These are phyloP conservation scores for Plantago ovata DNA, from an alignment of 257 asterid genomes.

Conservation along the genomic window DNA sequence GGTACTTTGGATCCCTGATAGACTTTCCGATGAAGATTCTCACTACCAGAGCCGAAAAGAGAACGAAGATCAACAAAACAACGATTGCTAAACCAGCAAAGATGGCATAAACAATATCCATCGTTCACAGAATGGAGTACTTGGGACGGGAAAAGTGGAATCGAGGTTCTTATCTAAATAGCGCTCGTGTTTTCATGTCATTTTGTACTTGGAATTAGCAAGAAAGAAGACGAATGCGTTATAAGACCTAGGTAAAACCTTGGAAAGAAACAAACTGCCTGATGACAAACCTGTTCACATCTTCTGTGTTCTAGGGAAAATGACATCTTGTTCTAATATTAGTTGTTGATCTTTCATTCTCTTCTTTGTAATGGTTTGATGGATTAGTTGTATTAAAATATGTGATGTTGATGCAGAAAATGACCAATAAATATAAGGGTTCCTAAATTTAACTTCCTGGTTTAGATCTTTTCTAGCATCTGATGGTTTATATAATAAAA, in stretches of 20 bases:
- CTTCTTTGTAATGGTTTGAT: background rate
- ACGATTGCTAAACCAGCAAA: constrained; percentile 15
- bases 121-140: too few relatives aligned
- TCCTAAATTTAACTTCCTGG: too few relatives aligned
- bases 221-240: background rate
- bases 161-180: background rate
- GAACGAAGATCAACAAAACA: constrained; percentile 17
- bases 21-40: constrained; percentile 47
- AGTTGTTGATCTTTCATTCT: background rate
- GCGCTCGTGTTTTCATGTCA: background rate
- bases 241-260: background rate
- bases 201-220: background rate
- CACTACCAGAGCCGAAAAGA: constrained; percentile 26
- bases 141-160: background rate
- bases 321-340: background rate
- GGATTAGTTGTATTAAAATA: too few relatives aligned
- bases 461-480: too few relatives aligned
- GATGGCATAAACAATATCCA: constrained; percentile 32
- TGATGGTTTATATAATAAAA: too few relatives aligned
- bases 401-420: too few relatives aligned
- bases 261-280: constrained; percentile 2
- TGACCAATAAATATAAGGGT: too few relatives aligned
- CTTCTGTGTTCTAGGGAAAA: too few relatives aligned
- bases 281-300: background rate
- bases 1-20: constrained; percentile 32